phyloP scores from a whole-genome alignment of 2,329 filamentous ascomycete species.

The Diaporthe batatas region DNA sequence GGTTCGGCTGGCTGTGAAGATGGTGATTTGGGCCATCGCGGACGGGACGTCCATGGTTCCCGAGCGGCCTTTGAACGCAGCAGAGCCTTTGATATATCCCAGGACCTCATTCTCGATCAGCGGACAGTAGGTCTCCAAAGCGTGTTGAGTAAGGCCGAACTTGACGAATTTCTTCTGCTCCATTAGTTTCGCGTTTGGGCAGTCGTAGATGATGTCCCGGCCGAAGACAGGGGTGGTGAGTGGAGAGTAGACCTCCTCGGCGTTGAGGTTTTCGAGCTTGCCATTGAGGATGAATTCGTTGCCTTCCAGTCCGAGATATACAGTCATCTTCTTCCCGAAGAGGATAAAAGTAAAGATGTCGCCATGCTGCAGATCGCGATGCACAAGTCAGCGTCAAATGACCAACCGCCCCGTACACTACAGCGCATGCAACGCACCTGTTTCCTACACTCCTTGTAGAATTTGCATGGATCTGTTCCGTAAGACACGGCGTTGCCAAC shows the following conservation, averaged over 20 bases:
- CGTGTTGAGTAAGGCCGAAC: constrained; percentile 80
- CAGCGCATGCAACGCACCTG: neutral
- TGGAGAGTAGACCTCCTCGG: constrained; percentile 89
- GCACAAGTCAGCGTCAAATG: neutral
- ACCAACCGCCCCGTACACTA: too few relatives aligned
- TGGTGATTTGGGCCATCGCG: constrained; percentile 87
- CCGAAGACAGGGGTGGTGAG: constrained; percentile 82
- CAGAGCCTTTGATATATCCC: constrained; percentile 77
- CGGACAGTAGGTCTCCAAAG: constrained; percentile 80
- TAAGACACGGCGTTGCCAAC: constrained; percentile 16
- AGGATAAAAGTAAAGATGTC: constrained; percentile 92
- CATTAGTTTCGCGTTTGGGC: constrained; percentile 92
- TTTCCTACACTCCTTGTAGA: constrained; percentile 17
- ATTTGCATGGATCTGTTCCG: constrained; percentile 13
- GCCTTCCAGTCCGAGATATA: constrained; percentile 83
- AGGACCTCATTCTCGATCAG: constrained; percentile 82
- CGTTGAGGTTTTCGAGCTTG: constrained; percentile 89
- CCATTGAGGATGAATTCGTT: constrained; percentile 95
- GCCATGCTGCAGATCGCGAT: constrained; percentile 71
- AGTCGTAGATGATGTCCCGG: constrained; percentile 89
- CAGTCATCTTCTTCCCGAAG: constrained; percentile 90
- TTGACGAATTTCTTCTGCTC: constrained; percentile 97
- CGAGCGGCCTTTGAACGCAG: constrained; percentile 75
- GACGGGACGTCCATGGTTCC: constrained; percentile 80
- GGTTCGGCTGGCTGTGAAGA: constrained; percentile 88